These are phyloP conservation scores for Xylariaceae sp. DNA, from an alignment of 2,329 filamentous ascomycete genomes.

Conservation along the genomic window DNA sequence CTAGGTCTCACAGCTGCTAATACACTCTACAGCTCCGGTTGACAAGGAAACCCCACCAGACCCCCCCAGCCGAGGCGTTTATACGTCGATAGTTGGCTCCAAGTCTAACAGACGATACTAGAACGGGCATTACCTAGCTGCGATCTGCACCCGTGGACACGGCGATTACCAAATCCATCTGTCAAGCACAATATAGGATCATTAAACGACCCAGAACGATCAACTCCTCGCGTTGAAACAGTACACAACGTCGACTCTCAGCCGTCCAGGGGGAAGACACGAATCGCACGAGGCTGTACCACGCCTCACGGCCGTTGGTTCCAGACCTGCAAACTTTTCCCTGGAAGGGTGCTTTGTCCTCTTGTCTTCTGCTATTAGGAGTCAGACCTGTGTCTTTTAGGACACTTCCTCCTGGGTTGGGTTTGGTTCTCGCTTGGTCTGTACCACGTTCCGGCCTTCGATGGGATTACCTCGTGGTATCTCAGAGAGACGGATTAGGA, in stretches of 20 bases:
- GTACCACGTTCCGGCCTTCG: slow-evolving; percentile 6
- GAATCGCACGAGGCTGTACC: not conserved
- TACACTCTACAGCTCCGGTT: slow-evolving; percentile 1
- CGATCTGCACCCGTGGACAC: not conserved
- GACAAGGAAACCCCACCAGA: not conserved
- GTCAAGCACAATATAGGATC: not conserved
- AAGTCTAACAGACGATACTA: slow-evolving; percentile 6
- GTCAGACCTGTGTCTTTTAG: slow-evolving; percentile 27
- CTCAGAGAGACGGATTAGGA: slow-evolving; percentile 23
- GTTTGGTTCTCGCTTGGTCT: slow-evolving; percentile 2
- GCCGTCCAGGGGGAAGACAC: not conserved
- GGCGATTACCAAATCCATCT: slow-evolving; percentile 4
- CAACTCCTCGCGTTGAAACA: not conserved
- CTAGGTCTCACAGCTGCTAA: slow-evolving; percentile 10
- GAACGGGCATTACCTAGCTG: not conserved
- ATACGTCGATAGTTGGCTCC: slow-evolving; percentile 6
- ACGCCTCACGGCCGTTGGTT: not conserved
- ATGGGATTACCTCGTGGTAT: slow-evolving; percentile 21
- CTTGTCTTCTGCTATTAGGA: not conserved
- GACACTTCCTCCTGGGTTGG: slow-evolving; percentile 13
- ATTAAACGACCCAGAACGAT: not conserved
- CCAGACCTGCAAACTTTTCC: not conserved
- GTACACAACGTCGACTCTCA: not conserved
- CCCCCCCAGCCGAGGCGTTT: not conserved
- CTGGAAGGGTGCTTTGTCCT: not conserved